phyloP scores from a whole-genome alignment of 108 stramenopile species.

The Cyclostephanos invisitatus region DNA sequence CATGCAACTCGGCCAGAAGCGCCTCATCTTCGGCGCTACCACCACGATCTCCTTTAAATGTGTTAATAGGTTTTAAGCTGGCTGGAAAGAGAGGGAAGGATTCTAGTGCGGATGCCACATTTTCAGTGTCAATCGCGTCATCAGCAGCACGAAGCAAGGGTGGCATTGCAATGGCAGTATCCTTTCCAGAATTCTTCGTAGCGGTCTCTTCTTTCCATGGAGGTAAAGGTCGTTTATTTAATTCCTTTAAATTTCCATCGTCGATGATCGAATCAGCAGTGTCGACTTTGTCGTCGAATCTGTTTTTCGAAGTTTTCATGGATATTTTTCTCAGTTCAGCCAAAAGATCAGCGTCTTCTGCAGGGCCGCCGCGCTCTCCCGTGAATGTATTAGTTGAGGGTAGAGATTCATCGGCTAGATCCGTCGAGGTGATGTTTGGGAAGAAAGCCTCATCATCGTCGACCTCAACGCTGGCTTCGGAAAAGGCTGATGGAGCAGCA shows the following conservation, averaged over 20 bases:
- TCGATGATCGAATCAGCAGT: too few species aligned
- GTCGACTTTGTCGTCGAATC: too few species aligned
- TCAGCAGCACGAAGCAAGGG: background rate
- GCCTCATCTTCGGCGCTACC: slow-evolving; percentile 82
- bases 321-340: too few species aligned
- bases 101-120: background rate
- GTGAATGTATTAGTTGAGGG: slow-evolving; percentile 54
- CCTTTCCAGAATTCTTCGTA: background rate
- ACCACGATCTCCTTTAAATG: slow-evolving; percentile 55
- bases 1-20: slow-evolving; percentile 60
- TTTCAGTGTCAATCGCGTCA: background rate
- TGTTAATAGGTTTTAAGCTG: background rate
- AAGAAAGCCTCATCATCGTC: background rate
- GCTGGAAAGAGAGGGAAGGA: background rate
- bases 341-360: too few species aligned
- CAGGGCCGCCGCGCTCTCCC: slow-evolving; percentile 21
- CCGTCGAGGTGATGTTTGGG: background rate
- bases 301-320: too few species aligned
- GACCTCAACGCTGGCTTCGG: background rate
- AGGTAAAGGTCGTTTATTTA: background rate
- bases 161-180: too few species aligned
- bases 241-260: background rate
- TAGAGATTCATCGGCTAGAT: slow-evolving; percentile 28
- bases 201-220: background rate
- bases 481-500: slow-evolving; percentile 6